phyloP scores from a whole-genome alignment of 306 rosid genomes.

The Vigna angularis region DNA sequence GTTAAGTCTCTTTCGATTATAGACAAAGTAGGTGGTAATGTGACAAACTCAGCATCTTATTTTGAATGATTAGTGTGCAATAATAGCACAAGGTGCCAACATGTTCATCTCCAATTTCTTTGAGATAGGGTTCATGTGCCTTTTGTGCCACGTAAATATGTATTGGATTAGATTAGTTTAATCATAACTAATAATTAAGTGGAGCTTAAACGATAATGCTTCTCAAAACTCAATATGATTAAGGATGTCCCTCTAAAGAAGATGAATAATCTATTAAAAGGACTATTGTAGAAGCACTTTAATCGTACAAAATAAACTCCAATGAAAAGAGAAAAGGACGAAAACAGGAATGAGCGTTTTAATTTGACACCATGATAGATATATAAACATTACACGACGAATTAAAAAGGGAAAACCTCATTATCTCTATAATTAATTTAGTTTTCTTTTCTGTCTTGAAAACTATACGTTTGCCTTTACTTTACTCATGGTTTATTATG shows the following conservation, averaged over 20 bases:
- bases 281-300: neutral
- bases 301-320: neutral
- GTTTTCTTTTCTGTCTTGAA: neutral
- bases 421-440: neutral
- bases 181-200: slow-evolving; percentile 6
- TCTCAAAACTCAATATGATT: slow-evolving; percentile 39
- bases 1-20: slow-evolving; percentile 48
- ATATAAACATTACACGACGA: neutral
- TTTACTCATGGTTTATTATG: slow-evolving; percentile 17
- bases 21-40: slow-evolving; percentile 50
- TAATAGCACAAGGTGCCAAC: slow-evolving; percentile 48
- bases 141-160: slow-evolving; percentile 29
- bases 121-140: slow-evolving; percentile 35
- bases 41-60: slow-evolving; percentile 50
- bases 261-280: slow-evolving; percentile 19
- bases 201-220: slow-evolving; percentile 39
- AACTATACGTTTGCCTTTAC: slow-evolving; percentile 11
- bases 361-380: slow-evolving; percentile 11
- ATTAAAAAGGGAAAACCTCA: neutral
- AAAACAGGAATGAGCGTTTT: slow-evolving; percentile 10
- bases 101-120: slow-evolving; percentile 41
- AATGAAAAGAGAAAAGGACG: slow-evolving; percentile 15
- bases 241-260: slow-evolving; percentile 4
- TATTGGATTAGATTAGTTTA: neutral
- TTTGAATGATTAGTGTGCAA: slow-evolving; percentile 52